phyloP scores from a whole-genome alignment of 2,329 filamentous ascomycete species.

The Colletotrichum tropicicola region DNA sequence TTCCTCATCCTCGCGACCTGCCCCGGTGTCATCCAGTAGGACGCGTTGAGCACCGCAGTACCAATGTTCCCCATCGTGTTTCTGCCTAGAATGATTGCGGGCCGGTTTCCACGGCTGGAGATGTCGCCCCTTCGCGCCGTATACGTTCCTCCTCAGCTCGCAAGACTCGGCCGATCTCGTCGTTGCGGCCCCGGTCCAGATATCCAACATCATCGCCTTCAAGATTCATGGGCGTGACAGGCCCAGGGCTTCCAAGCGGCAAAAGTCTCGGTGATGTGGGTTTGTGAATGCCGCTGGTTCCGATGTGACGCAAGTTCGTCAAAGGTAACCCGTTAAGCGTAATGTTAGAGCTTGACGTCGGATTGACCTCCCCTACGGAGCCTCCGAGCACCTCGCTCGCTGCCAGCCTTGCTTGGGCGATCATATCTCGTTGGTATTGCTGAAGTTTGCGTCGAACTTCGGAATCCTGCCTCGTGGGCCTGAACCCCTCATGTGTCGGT shows the following conservation, averaged over 20 bases:
- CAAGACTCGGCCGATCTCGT: slow-evolving; percentile 32
- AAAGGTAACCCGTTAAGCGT: slow-evolving; percentile 45
- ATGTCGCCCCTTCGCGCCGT: slow-evolving; percentile 40
- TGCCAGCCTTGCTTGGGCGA: slow-evolving; percentile 63
- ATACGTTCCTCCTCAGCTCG: slow-evolving; percentile 42
- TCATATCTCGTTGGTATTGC: slow-evolving; percentile 70
- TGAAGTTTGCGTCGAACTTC: slow-evolving; percentile 62
- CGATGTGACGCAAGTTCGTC: slow-evolving; percentile 47
- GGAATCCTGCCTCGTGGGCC: slow-evolving; percentile 48
- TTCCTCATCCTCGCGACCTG: too few species aligned
- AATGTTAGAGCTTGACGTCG: slow-evolving; percentile 38
- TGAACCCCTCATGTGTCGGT: slow-evolving; percentile 29
- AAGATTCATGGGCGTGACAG: slow-evolving; percentile 69
- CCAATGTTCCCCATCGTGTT: too few species aligned
- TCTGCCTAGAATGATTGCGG: slow-evolving; percentile 41
- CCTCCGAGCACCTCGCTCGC: slow-evolving; percentile 41
- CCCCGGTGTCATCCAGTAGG: too few species aligned
- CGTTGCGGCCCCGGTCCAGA: slow-evolving; percentile 40
- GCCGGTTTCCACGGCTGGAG: slow-evolving; percentile 43
- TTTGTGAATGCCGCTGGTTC: slow-evolving; percentile 49
- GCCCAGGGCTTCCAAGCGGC: slow-evolving; percentile 66
- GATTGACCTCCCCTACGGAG: slow-evolving; percentile 34
- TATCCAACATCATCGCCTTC: slow-evolving; percentile 50
- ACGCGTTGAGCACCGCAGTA: too few species aligned
- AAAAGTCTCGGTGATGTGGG: slow-evolving; percentile 59